These are phyloP conservation scores for Talaromyces sp. DNA, from an alignment of 2,329 filamentous ascomycete genomes.

Conservation along the genomic window DNA sequence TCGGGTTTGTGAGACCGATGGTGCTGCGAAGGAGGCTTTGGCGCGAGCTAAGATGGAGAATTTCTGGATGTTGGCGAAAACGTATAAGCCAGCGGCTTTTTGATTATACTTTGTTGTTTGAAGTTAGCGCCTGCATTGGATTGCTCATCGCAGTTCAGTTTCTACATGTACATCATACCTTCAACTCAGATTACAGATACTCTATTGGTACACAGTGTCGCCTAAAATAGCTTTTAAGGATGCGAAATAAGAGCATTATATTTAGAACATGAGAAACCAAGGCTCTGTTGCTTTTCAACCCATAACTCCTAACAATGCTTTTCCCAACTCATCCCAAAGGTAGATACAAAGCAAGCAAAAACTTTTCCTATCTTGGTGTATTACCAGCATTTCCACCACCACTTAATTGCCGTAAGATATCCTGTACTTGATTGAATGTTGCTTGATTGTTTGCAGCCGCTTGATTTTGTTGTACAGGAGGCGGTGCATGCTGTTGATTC, in stretches of 20 bases:
- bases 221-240: not conserved
- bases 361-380: not conserved
- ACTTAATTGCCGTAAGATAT: constrained; percentile 37
- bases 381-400: constrained; percentile 27
- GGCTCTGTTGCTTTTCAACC: not conserved
- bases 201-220: not conserved
- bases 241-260: too few relatives aligned
- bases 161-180: not conserved
- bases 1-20: constrained; percentile 88
- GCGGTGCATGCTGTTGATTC: constrained; percentile 6
- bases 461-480: constrained; percentile 14
- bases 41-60: constrained; percentile 84
- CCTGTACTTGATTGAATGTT: constrained; percentile 41
- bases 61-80: constrained; percentile 90
- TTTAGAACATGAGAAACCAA: too few relatives aligned
- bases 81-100: constrained; percentile 34
- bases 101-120: not conserved
- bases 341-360: not conserved
- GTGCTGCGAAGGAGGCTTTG: constrained; percentile 77
- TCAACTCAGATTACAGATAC: not conserved
- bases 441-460: constrained; percentile 26
- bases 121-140: constrained; percentile 2
- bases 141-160: not conserved
- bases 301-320: constrained; percentile 15
- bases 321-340: not conserved